A percentile compares a stretch with the other conserved stretches of the same genome.
phyloP scores from a whole-genome alignment of 257 asterid species.

The Solanum gracilifrons region DNA sequence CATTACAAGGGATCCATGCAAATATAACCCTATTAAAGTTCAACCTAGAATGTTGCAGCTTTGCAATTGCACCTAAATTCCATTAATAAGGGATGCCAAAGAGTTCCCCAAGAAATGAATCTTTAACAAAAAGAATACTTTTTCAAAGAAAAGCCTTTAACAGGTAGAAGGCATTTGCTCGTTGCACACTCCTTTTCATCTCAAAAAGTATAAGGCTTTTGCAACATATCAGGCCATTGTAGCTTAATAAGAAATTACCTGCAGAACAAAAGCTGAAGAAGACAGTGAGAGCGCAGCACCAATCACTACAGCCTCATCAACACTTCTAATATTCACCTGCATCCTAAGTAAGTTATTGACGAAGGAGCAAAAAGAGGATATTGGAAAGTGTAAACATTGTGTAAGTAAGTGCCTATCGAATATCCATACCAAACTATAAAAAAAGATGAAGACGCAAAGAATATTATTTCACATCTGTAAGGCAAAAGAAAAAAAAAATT shows the following conservation, averaged over 20 bases:
- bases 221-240: neutral
- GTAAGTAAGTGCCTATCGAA: neutral
- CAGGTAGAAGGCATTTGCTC: neutral
- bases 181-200: neutral
- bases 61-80: neutral
- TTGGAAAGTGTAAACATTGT: neutral
- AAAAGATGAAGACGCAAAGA: neutral
- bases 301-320: conserved; percentile 97
- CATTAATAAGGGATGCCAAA: neutral
- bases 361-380: conserved; percentile 1
- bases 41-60: neutral
- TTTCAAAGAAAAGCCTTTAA: neutral
- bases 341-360: neutral
- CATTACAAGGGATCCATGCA: neutral
- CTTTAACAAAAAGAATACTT: neutral
- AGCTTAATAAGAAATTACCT: conserved; percentile 35
- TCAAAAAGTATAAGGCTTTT: neutral
- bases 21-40: neutral
- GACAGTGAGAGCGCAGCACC: conserved; percentile 98
- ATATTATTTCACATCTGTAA: neutral
- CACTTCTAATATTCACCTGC: conserved; percentile 94
- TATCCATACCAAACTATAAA: neutral
- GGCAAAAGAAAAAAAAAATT: neutral
- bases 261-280: conserved; percentile 97
- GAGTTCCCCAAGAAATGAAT: neutral